Percentiles rank a stretch among this genome's conserved stretches.
These are phyloP conservation scores for Bruguiera hainesii DNA, from an alignment of 441 rosid genomes.

Conservation along the genomic window DNA sequence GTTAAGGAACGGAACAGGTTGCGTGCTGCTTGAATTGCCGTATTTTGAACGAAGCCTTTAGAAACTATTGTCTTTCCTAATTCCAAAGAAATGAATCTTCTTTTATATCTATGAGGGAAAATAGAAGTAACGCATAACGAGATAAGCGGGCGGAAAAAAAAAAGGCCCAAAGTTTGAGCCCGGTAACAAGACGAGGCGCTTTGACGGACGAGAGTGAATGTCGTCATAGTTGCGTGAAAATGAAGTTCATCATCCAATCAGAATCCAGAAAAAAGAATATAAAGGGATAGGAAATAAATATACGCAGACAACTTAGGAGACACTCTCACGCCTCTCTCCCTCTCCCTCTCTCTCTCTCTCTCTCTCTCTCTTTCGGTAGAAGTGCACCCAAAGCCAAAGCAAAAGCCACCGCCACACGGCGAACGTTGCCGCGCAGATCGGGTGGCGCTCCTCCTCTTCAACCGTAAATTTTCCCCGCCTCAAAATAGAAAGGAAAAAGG, in stretches of 20 bases:
- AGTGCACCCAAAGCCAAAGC: background rate
- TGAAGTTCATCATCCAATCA: background rate
- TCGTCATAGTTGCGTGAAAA: slow-evolving; percentile 15
- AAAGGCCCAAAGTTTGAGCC: no score
- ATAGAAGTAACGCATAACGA: no score
- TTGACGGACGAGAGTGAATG: background rate
- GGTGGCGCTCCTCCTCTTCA: slow-evolving; percentile 10
- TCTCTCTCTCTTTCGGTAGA: background rate
- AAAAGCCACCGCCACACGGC: background rate
- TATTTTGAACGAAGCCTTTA: no score
- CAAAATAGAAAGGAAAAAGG: background rate
- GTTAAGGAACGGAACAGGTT: no score
- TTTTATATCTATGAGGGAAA: no score
- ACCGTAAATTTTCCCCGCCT: slow-evolving; percentile 6
- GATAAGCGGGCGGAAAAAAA: no score
- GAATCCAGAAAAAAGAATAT: background rate
- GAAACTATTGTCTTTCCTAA: no score
- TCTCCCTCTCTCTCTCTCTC: background rate
- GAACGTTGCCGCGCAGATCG: slow-evolving; percentile 23
- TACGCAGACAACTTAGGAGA: no score
- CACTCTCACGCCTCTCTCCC: background rate
- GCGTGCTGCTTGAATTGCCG: no score
- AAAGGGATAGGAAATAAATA: no score
- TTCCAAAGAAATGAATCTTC: no score
- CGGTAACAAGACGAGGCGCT: background rate